Base-by-base conservation (phyloP, 2,329 filamentous ascomycete genomes). In the Diaporthe sp. region DNA sequence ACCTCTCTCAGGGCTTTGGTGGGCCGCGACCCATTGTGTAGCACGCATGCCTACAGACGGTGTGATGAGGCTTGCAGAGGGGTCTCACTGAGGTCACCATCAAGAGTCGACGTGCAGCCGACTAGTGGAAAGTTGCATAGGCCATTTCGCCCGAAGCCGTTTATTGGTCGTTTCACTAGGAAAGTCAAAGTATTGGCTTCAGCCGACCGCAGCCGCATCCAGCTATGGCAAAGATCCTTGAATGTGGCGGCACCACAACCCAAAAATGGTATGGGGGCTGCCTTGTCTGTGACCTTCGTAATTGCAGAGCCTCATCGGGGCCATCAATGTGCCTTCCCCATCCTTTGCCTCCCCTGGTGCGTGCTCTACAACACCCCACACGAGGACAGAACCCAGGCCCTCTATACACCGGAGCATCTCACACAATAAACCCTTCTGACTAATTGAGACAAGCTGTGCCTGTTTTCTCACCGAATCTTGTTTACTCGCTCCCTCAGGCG, bases 231-330 rank as follows among this genome's bases (percentile, higher is more conserved):
- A 28, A 40, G 57, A 28, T 8, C 57, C 10, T 8, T 5, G 1
- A 40, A 40, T 2, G 22, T 8, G 10, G 25, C 54, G 5, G 40
- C 33, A 38, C 40, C 22, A 6, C 12, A 4, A 40, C 2, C 35
- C 30, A 17, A 60, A 25, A 22, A 8, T 13, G 52, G 25, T 9
- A 35, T 60, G 35, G 35, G 33, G 35, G 33, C 12, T 38, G 33
- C 2, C 12, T 19, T 15, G 3, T 9, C 30, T 50, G 22, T 52
- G 50, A 50, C 25, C 2, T 25, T 15, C 33, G 57, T 40, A 5
- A 60, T 25, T 12, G 33, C 57, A 60, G 57, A 60, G 57, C 57
- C 57, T 60, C 57, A 60, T 60, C 12, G 22, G 9, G n/a, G 57
- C 22, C 35, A 40, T n/a, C 22, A 60, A 17, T 25, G 5, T 13